Percentiles rank a stretch among this genome's conserved stretches.
Evolutionary conservation across 306 rosid genomes (phyloP).

Genomic region (Sicyos edulis): DNA sequence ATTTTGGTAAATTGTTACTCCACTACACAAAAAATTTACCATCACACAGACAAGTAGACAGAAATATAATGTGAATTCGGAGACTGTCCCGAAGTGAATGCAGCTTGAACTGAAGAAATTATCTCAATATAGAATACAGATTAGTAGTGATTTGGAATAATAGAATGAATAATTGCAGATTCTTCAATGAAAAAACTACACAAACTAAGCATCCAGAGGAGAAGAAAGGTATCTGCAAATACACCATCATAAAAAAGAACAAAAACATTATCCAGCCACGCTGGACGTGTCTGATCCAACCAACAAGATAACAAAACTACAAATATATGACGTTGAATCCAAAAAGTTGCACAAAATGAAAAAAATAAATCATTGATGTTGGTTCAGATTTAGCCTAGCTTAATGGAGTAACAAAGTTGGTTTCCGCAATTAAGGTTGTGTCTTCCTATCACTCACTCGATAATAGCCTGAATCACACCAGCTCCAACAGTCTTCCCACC

Average conservation of each 20-base stretch:
- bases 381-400: conserved; percentile 30
- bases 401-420: conserved; percentile 21
- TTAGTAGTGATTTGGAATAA: neutral
- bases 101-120: neutral
- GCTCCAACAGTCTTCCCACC: conserved; percentile 94
- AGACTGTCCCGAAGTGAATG: neutral
- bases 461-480: conserved; percentile 73
- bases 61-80: neutral
- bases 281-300: conserved; percentile 25
- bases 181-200: conserved; percentile 3
- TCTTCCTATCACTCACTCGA: conserved; percentile 39
- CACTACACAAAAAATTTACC: too few relatives aligned
- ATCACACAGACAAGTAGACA: neutral
- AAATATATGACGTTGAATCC: conserved; percentile 47
- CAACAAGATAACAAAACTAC: conserved; percentile 37
- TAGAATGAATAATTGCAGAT: neutral
- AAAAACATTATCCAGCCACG: conserved; percentile 31
- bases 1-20: too few relatives aligned
- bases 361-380: conserved; percentile 31
- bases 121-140: neutral
- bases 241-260: conserved; percentile 8
- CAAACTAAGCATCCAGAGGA: neutral
- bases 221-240: conserved; percentile 1
- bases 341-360: conserved; percentile 32
- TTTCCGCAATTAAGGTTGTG: conserved; percentile 7